Percentiles rank a stretch among this genome's conserved stretches.
Conservation (phyloP, 2,329 filamentous ascomycete genomes). For the Dactylellina parvicollis region DNA sequence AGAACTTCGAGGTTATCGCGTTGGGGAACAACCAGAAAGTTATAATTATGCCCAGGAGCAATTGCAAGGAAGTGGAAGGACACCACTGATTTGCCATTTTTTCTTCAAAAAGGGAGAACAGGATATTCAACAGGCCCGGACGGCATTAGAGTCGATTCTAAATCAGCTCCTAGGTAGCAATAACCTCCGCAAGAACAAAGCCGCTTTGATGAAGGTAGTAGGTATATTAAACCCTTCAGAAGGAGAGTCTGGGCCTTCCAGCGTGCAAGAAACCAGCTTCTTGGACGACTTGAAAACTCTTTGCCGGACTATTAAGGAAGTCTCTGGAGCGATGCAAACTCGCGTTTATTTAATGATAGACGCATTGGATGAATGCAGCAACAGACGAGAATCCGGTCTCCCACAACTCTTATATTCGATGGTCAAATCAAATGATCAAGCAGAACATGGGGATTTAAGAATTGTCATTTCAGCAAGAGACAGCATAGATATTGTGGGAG, state of each 20-base stretch:
- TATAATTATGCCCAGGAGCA: not conserved
- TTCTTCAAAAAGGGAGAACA: conserved; percentile 43
- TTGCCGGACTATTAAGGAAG: not conserved
- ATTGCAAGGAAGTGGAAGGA: too few species aligned
- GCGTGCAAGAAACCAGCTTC: not conserved
- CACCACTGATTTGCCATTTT: conserved; percentile 20
- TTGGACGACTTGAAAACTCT: conserved; percentile 5
- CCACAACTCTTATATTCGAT: too few species aligned
- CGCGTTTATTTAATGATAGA: conserved; percentile 37
- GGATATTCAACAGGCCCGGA: conserved; percentile 31
- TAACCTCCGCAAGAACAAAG: not conserved
- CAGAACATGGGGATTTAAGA: not conserved
- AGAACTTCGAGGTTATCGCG: conserved; percentile 1
- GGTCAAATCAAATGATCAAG: conserved; percentile 1
- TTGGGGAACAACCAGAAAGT: conserved; percentile 5
- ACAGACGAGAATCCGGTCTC: not conserved
- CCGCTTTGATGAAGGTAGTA: not conserved
- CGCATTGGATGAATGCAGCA: conserved; percentile 26
- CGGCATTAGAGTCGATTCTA: conserved; percentile 19
- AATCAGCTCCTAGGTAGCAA: conserved; percentile 15
- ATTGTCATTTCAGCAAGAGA: conserved; percentile 33
- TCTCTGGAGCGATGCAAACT: conserved; percentile 6
- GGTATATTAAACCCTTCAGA: conserved; percentile 15
- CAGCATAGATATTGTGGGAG: conserved; percentile 19
- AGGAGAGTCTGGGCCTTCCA: not conserved